phyloP scores from a whole-genome alignment of 306 rosid species.

The Malus asiatica region DNA sequence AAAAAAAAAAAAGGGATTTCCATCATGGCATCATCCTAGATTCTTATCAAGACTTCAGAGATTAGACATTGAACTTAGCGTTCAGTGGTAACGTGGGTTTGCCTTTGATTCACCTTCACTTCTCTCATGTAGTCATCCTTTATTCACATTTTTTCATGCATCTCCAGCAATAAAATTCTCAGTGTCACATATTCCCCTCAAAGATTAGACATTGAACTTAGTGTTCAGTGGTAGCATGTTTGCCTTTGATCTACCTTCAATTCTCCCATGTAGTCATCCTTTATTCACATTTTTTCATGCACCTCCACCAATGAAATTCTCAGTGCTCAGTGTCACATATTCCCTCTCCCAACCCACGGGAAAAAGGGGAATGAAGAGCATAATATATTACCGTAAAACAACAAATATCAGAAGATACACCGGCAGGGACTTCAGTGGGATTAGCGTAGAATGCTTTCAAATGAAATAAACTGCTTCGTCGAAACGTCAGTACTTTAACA shows the following conservation, averaged over 20 bases:
- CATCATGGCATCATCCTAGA: neutral
- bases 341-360: neutral
- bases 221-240: neutral
- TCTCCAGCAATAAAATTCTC: neutral
- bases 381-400: conserved; percentile 46
- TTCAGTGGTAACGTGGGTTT: neutral
- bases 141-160: neutral
- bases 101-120: neutral
- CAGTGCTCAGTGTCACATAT: neutral
- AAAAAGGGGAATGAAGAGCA: neutral
- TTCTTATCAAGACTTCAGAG: neutral
- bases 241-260: neutral
- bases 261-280: neutral
- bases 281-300: neutral
- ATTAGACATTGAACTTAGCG: neutral
- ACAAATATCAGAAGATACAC: conserved; percentile 49
- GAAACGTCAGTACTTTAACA: conserved; percentile 44
- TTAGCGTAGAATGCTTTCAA: conserved; percentile 69
- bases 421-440: conserved; percentile 57
- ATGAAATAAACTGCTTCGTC: conserved; percentile 45
- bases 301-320: neutral
- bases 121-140: neutral
- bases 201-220: neutral
- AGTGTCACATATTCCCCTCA: neutral
- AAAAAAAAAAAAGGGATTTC: neutral